Percentiles rank a stretch among this genome's conserved stretches.
These are phyloP conservation scores for Pythium monospermum DNA, from an alignment of 352 stramenopile genomes.

Conservation along the genomic window DNA sequence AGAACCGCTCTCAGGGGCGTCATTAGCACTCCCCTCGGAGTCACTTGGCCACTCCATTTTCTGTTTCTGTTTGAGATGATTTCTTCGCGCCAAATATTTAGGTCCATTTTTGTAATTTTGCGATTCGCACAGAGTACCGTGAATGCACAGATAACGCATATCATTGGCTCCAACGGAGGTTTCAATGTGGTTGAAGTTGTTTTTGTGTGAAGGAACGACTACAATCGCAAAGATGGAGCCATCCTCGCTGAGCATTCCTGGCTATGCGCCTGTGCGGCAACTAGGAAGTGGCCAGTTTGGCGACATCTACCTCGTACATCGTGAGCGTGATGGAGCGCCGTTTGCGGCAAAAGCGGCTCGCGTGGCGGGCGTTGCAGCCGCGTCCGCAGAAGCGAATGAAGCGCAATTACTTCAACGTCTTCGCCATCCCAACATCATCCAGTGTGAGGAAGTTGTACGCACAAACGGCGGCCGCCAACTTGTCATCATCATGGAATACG, in stretches of 20 bases:
- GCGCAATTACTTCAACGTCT: slow-evolving; percentile 44
- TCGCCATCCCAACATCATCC: slow-evolving; percentile 59
- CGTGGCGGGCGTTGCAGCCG: slow-evolving; percentile 1
- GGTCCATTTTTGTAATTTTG: too few relatives aligned
- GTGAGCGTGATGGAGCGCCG: slow-evolving; percentile 26
- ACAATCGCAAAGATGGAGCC: neutral
- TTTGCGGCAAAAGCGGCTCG: slow-evolving; percentile 50
- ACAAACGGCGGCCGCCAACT: slow-evolving; percentile 18
- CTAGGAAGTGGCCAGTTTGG: slow-evolving; percentile 61
- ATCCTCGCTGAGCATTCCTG: slow-evolving; percentile 2
- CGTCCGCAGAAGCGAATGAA: slow-evolving; percentile 26
- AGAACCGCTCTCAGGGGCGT: slow-evolving; percentile 1
- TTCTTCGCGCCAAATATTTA: neutral
- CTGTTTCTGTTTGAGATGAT: neutral
- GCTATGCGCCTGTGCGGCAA: slow-evolving; percentile 39
- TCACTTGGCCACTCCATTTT: slow-evolving; percentile 11
- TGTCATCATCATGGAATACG: slow-evolving; percentile 76
- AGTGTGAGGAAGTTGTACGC: slow-evolving; percentile 42
- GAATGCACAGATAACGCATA: too few relatives aligned
- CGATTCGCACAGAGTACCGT: too few relatives aligned
- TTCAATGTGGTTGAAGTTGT: slow-evolving; percentile 19
- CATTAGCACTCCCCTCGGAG: slow-evolving; percentile 5
- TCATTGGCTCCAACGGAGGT: too few relatives aligned
- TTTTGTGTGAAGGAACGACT: neutral
- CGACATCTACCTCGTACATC: slow-evolving; percentile 22